Percentiles rank a stretch among this genome's conserved stretches.
phyloP scores from a whole-genome alignment of 2,329 filamentous ascomycete genomes.

The Ophiostoma perfectum region DNA sequence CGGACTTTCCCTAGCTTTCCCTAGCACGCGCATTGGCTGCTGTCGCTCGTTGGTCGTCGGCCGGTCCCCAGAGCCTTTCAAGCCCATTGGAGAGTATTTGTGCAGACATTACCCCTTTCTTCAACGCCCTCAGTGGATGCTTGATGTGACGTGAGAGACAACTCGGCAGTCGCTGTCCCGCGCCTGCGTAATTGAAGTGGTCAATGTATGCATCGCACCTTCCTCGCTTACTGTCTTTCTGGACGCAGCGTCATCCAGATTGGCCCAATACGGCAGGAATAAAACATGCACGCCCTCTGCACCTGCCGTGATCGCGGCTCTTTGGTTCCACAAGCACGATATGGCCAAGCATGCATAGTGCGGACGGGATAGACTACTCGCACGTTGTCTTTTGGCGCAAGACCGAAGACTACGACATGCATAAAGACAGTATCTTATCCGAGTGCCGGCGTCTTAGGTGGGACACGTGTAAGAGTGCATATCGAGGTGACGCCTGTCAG shows the following conservation, averaged over 20 bases:
- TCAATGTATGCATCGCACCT: not conserved
- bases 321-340: not conserved
- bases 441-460: not conserved
- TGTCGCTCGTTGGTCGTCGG: conserved; percentile 22
- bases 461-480: not conserved
- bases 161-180: conserved; percentile 9
- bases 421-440: not conserved
- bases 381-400: not conserved
- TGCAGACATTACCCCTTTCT: not conserved
- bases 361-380: not conserved
- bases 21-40: conserved; percentile 24
- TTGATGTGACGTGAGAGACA: not conserved
- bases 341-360: not conserved
- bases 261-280: not conserved
- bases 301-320: not conserved
- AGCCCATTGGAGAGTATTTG: not conserved
- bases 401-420: no score
- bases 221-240: not conserved
- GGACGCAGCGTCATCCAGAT: not conserved
- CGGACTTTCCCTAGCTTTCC: conserved; percentile 20
- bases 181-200: not conserved
- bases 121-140: not conserved
- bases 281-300: not conserved
- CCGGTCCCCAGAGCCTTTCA: conserved; percentile 14
- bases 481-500: not conserved